phyloP scores from a whole-genome alignment of 1,139 yeast genomes.

The Scheffersomyces stambukii region DNA sequence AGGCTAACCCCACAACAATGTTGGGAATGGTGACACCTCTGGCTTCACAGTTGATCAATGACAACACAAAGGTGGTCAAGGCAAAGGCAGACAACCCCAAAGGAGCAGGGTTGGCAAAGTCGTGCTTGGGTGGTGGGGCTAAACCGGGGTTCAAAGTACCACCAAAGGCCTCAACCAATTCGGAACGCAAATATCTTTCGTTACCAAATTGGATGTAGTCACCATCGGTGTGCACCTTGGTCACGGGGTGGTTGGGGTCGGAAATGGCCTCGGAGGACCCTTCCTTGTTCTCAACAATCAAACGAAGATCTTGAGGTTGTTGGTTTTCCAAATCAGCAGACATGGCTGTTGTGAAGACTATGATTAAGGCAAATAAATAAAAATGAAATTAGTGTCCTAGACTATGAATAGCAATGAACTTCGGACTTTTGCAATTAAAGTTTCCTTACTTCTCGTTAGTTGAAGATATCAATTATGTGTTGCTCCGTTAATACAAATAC shows the following conservation, averaged over 20 bases:
- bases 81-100: slow-evolving; percentile 83
- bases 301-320: slow-evolving; percentile 21
- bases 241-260: slow-evolving; percentile 16
- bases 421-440: too few species aligned
- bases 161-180: slow-evolving; percentile 66
- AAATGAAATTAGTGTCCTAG: too few species aligned
- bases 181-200: slow-evolving; percentile 60
- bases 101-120: slow-evolving; percentile 87
- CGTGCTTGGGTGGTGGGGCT: slow-evolving; percentile 59
- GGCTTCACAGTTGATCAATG: slow-evolving; percentile 46
- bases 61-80: slow-evolving; percentile 75
- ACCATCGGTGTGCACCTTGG: slow-evolving; percentile 34
- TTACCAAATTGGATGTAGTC: slow-evolving; percentile 71
- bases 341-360: slow-evolving; percentile 9
- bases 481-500: too few species aligned
- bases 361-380: too few species aligned
- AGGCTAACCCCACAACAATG: slow-evolving; percentile 60
- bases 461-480: too few species aligned
- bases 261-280: slow-evolving; percentile 6
- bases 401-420: too few species aligned
- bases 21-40: slow-evolving; percentile 32
- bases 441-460: too few species aligned
- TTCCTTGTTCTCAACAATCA: slow-evolving; percentile 11
- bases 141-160: slow-evolving; percentile 69
- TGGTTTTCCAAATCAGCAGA: slow-evolving; percentile 29